These are phyloP conservation scores for Leavenworthia alabamica DNA, from an alignment of 345 rosid genomes.

Conservation along the genomic window DNA sequence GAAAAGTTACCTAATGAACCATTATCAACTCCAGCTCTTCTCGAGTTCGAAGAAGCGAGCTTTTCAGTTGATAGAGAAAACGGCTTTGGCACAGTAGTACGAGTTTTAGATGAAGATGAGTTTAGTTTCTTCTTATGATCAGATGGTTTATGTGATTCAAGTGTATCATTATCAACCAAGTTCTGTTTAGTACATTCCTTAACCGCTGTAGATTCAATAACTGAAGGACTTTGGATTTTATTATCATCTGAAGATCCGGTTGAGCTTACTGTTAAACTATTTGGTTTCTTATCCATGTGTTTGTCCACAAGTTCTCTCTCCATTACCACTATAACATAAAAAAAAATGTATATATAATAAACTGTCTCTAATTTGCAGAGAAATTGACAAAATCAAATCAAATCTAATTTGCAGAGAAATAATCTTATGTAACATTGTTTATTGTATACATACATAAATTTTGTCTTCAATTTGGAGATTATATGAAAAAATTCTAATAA, in stretches of 20 bases:
- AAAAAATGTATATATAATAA: neutral
- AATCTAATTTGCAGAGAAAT: neutral
- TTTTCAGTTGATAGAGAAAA: slow-evolving; percentile 52
- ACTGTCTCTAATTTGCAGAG: neutral
- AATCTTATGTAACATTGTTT: neutral
- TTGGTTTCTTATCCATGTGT: slow-evolving; percentile 52
- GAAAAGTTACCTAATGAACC: slow-evolving; percentile 38
- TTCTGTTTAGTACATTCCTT: slow-evolving; percentile 34
- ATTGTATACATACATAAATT: neutral
- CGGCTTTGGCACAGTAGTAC: slow-evolving; percentile 40
- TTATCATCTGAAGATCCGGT: slow-evolving; percentile 28
- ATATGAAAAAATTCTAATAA: neutral
- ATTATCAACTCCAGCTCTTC: slow-evolving; percentile 25
- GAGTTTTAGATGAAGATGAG: slow-evolving; percentile 33
- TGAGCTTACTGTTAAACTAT: slow-evolving; percentile 31
- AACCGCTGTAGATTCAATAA: slow-evolving; percentile 30
- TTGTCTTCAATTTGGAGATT: too few species aligned
- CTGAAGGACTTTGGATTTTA: slow-evolving; percentile 31
- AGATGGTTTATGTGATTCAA: slow-evolving; percentile 20
- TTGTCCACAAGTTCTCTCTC: slow-evolving; percentile 55
- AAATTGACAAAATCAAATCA: neutral
- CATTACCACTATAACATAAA: slow-evolving; percentile 40
- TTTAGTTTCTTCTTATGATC: slow-evolving; percentile 35
- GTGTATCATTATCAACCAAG: slow-evolving; percentile 40
- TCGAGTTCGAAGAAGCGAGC: neutral